These are phyloP conservation scores for Nemania serpens DNA, from an alignment of 2,329 filamentous ascomycete genomes.

Conservation along the genomic window DNA sequence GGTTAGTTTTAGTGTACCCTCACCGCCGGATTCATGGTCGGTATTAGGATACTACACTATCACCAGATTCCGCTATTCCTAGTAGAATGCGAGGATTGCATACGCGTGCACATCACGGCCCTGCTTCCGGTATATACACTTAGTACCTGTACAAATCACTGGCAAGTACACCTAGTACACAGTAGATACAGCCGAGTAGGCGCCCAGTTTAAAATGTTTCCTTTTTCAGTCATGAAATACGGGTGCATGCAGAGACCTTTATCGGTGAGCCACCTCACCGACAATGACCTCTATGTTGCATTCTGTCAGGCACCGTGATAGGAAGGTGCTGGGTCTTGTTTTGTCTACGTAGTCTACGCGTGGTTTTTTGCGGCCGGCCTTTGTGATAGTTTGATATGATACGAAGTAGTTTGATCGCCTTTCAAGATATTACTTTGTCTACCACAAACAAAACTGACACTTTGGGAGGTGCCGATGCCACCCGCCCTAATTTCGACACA, in stretches of 20 bases:
- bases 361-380: neutral
- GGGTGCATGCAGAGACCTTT: neutral
- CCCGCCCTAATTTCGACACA: no score
- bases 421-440: neutral
- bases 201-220: neutral
- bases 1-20: neutral
- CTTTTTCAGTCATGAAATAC: neutral
- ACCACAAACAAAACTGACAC: constrained; percentile 1
- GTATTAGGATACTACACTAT: no score
- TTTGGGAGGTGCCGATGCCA: constrained; percentile 8
- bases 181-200: neutral
- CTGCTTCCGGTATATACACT: constrained; percentile 14
- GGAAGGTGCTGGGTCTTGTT: constrained; percentile 16
- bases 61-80: neutral
- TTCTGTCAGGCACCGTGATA: constrained; percentile 20
- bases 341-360: neutral
- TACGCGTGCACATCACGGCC: constrained; percentile 11
- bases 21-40: neutral
- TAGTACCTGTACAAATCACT: neutral
- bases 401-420: no score
- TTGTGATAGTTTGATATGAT: no score
- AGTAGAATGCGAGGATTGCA: neutral
- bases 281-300: neutral
- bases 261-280: neutral
- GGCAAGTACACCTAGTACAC: neutral